Percentiles rank a stretch among this genome's conserved stretches.
Conservation (phyloP, 2,329 filamentous ascomycete genomes). For the Scleromitrula shiraiana region DNA sequence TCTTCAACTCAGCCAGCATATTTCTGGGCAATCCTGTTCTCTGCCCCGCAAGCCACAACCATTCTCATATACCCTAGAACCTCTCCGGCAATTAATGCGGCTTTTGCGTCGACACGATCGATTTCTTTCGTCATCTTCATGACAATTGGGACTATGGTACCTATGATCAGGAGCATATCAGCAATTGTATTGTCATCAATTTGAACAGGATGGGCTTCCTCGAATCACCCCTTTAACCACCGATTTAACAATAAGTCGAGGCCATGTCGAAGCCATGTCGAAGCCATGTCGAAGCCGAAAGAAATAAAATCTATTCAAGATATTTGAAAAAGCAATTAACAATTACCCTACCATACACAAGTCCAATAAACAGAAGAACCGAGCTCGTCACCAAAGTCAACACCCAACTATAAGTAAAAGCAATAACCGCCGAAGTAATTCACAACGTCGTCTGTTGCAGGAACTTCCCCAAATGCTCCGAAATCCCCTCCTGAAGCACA, state of each 20-base stretch:
- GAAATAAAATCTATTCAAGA: background rate
- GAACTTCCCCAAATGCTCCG: conserved; percentile 52
- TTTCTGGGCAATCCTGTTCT: conserved; percentile 43
- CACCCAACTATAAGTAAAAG: conserved; percentile 50
- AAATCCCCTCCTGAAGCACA: conserved; percentile 56
- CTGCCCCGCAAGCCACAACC: conserved; percentile 55
- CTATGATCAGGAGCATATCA: background rate
- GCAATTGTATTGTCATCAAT: background rate
- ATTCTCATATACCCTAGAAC: conserved; percentile 52
- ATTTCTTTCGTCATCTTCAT: conserved; percentile 42
- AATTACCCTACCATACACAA: conserved; percentile 35
- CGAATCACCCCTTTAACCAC: too few relatives aligned
- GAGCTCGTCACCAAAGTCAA: conserved; percentile 52
- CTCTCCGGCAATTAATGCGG: conserved; percentile 53
- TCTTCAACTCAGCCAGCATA: conserved; percentile 50
- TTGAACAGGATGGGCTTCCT: background rate
- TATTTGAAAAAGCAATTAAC: background rate
- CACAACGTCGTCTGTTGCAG: conserved; percentile 48
- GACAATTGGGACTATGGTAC: conserved; percentile 44
- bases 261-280: too few relatives aligned
- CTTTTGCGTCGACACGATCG: conserved; percentile 45
- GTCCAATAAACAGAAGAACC: conserved; percentile 46
- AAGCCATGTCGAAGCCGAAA: too few relatives aligned
- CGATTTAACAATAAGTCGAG: too few relatives aligned
- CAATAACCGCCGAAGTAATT: conserved; percentile 44